phyloP scores from a whole-genome alignment of 306 rosid genomes.

The Glycyrrhiza uralensis region DNA sequence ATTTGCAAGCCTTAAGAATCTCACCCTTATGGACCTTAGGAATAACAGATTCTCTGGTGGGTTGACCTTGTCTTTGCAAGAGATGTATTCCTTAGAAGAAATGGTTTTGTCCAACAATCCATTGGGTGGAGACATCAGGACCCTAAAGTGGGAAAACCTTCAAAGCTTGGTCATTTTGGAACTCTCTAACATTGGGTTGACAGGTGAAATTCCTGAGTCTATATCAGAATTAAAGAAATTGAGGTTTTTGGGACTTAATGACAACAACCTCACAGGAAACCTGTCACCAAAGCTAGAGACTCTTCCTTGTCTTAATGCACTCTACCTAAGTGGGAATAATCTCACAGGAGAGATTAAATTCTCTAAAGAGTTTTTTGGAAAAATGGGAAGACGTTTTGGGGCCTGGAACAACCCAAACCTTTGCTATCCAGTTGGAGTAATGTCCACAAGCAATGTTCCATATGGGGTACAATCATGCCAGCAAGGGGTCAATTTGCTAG shows the following conservation, averaged over 20 bases:
- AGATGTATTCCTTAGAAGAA: slow-evolving; percentile 58
- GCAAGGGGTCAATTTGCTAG: slow-evolving; percentile 40
- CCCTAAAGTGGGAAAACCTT: slow-evolving; percentile 58
- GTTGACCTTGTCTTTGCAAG: slow-evolving; percentile 49
- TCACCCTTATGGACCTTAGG: slow-evolving; percentile 83
- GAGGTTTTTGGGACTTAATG: slow-evolving; percentile 76
- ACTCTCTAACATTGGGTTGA: slow-evolving; percentile 59
- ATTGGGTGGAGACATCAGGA: slow-evolving; percentile 60
- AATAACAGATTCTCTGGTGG: slow-evolving; percentile 76
- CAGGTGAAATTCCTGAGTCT: slow-evolving; percentile 81
- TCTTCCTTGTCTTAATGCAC: slow-evolving; percentile 64
- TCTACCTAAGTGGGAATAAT: slow-evolving; percentile 78
- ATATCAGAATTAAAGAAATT: slow-evolving; percentile 56
- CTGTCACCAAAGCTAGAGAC: slow-evolving; percentile 60
- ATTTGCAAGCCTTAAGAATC: slow-evolving; percentile 41
- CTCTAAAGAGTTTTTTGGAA: slow-evolving; percentile 53
- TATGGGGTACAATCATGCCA: slow-evolving; percentile 80
- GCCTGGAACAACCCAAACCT: slow-evolving; percentile 81
- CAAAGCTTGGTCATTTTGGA: slow-evolving; percentile 65
- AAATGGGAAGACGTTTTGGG: slow-evolving; percentile 84
- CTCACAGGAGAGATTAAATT: slow-evolving; percentile 67
- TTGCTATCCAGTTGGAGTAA: slow-evolving; percentile 51
- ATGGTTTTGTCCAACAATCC: slow-evolving; percentile 77
- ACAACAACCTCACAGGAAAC: slow-evolving; percentile 71
- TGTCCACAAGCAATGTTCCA: slow-evolving; percentile 46